A percentile compares a stretch with the other conserved stretches of the same genome.
Evolutionary conservation across 2,329 filamentous ascomycete genomes (phyloP).

Genomic region (Cordyceps fumosorosea): DNA sequence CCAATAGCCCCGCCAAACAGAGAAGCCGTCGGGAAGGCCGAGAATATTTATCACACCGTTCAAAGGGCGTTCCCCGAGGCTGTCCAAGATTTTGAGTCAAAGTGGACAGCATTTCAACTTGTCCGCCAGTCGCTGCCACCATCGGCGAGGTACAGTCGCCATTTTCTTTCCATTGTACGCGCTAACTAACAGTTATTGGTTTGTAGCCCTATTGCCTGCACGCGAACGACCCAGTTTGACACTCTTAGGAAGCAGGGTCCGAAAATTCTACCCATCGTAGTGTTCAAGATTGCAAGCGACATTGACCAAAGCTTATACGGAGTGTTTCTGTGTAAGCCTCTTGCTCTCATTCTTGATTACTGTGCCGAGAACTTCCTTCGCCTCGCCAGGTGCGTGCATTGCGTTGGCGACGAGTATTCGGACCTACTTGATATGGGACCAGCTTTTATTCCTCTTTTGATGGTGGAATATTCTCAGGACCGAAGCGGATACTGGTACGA

Average conservation of each 20-base stretch:
- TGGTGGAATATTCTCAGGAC: slow-evolving; percentile 11
- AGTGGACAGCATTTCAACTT: slow-evolving; percentile 9
- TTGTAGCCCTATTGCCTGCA: slow-evolving; percentile 1
- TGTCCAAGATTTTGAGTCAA: slow-evolving; percentile 8
- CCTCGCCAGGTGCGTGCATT: neutral
- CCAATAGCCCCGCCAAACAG: neutral
- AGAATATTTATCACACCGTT: slow-evolving; percentile 5
- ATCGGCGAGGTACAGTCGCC: slow-evolving; percentile 5
- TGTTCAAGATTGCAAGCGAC: neutral
- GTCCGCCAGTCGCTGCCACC: neutral
- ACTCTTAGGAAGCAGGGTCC: slow-evolving; percentile 8
- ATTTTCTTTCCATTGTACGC: neutral
- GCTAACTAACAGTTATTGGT: neutral
- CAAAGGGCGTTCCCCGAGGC: slow-evolving; percentile 1
- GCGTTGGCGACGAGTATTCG: slow-evolving; percentile 4
- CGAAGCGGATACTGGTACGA: slow-evolving; percentile 13
- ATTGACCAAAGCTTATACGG: neutral
- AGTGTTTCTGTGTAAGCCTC: slow-evolving; percentile 2
- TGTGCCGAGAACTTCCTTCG: neutral
- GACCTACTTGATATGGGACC: slow-evolving; percentile 11
- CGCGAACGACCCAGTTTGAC: slow-evolving; percentile 2
- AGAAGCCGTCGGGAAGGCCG: slow-evolving; percentile 2
- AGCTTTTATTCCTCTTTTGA: slow-evolving; percentile 8
- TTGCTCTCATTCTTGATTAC: neutral
- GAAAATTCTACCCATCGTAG: slow-evolving; percentile 7